Evolutionary conservation across 345 rosid species (phyloP).

Genomic region (Adansonia digitata): DNA sequence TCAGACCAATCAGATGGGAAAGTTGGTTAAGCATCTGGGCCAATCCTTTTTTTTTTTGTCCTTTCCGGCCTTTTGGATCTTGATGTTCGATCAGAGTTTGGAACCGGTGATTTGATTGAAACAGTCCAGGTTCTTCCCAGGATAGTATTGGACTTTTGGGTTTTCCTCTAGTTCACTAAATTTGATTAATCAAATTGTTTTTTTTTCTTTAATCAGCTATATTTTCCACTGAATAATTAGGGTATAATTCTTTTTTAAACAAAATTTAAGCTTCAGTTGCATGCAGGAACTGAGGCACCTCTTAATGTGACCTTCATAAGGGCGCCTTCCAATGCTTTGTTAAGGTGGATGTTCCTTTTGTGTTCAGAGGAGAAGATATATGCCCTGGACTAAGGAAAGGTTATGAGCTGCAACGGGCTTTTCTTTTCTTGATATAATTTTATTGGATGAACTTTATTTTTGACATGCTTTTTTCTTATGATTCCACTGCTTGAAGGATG

Average conservation of each 20-base stretch:
- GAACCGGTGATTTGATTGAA: slow-evolving; percentile 51
- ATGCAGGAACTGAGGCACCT: slow-evolving; percentile 73
- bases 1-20: slow-evolving; percentile 68
- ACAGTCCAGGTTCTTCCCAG: slow-evolving; percentile 77
- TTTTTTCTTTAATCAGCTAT: background rate
- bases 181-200: too few species aligned
- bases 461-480: background rate
- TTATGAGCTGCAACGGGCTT: slow-evolving; percentile 18
- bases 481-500: background rate
- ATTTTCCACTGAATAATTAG: background rate
- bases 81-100: background rate
- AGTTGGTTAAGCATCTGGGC: slow-evolving; percentile 65
- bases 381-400: slow-evolving; percentile 98
- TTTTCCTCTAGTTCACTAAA: too few species aligned
- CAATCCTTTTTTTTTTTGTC: slow-evolving; percentile 32
- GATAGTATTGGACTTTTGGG: slow-evolving; percentile 32
- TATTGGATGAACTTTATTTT: too few species aligned
- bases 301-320: slow-evolving; percentile 83
- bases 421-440: background rate
- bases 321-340: slow-evolving; percentile 66
- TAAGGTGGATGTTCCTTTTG: slow-evolving; percentile 87
- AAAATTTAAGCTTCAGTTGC: slow-evolving; percentile 68
- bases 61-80: background rate
- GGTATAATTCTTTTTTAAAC: too few species aligned
- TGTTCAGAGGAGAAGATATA: slow-evolving; percentile 81